Evolutionary conservation across 139 green algal species (phyloP).

Genomic region (Chlamydomonas eustigma): DNA sequence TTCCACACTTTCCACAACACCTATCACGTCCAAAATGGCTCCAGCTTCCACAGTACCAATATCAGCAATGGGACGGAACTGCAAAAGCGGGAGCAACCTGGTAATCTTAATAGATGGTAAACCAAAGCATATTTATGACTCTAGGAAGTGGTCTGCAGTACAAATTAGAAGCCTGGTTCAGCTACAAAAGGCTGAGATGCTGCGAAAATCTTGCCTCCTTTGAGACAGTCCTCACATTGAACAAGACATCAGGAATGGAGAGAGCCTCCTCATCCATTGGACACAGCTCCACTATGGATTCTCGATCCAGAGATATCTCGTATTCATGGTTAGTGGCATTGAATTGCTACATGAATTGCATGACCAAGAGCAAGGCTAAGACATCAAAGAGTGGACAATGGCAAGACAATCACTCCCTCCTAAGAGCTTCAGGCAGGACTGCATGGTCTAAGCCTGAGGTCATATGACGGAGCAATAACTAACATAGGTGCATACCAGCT

Average conservation of each 20-base stretch:
- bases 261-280: conserved; percentile 48
- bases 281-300: conserved; percentile 43
- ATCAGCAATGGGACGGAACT: conserved; percentile 77
- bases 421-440: no score
- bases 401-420: no score
- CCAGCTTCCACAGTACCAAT: conserved; percentile 64
- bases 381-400: no score
- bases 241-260: conserved; percentile 65
- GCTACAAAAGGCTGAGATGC: no score
- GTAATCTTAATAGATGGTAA: not conserved
- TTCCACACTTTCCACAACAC: conserved; percentile 73
- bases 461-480: no score
- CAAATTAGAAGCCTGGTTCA: no score
- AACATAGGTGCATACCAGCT: no score
- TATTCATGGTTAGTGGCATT: conserved; percentile 80
- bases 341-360: conserved; percentile 63
- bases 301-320: conserved; percentile 85
- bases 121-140: no score
- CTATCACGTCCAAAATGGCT: conserved; percentile 81
- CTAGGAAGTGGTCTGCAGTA: no score
- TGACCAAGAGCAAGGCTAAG: no score
- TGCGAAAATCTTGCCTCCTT: no score
- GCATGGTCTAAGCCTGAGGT: no score
- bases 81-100: conserved; percentile 8
- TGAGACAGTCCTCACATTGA: conserved; percentile 71